Evolutionary conservation across 2,329 filamentous ascomycete species (phyloP), one percentile per base, ranked within the genome.

Genomic region (Aspergillus fumigatus): DNA sequence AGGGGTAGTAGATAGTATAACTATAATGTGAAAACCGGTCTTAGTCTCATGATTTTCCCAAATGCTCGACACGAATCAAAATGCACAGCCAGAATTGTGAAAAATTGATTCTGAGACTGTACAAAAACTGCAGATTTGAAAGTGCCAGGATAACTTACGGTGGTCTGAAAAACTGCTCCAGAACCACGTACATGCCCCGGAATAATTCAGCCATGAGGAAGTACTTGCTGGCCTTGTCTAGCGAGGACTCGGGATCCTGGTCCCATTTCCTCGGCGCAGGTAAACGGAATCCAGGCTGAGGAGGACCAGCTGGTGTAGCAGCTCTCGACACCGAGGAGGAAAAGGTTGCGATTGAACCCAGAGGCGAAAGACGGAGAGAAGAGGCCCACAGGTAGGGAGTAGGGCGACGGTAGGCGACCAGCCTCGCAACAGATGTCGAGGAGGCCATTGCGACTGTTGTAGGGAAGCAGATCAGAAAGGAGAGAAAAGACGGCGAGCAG

Each of bases 1-100:
- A 99, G 47, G 94, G 94, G 73, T 99, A 99, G 82, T 86, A 96
- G 72, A 99, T 99, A 51, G 94, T 99, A 78, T 97, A 97, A 68
- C 92, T 96, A 69, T n/a, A 52, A 27, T 27, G 50, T 17, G 52
- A 52, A 47, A 7, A 14, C 26, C 14, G 3, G 21, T 11, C 11
- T 47, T 47, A 47, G 43, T 23, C 43, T 6, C 43, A 14, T 19
- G 11, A 23, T 4, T 25, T 5, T 11, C 8, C 14, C 1, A 14
- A 47, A 14, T 47, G n/a, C 9, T 26, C 2, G 14, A 23, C 14
- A 7, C 5, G 23, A 47, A 21, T 11, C 11, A 17, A 26, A 23
- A 47, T 47, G 21, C 11, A 23, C 23, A 21, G 9, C 11, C 21
- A 47, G 14, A 17, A 17, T 8, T 3, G 5, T 38, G 32, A 3